phyloP scores from a whole-genome alignment of 2,329 filamentous ascomycete genomes.

The Zymoseptoria passerinii region DNA sequence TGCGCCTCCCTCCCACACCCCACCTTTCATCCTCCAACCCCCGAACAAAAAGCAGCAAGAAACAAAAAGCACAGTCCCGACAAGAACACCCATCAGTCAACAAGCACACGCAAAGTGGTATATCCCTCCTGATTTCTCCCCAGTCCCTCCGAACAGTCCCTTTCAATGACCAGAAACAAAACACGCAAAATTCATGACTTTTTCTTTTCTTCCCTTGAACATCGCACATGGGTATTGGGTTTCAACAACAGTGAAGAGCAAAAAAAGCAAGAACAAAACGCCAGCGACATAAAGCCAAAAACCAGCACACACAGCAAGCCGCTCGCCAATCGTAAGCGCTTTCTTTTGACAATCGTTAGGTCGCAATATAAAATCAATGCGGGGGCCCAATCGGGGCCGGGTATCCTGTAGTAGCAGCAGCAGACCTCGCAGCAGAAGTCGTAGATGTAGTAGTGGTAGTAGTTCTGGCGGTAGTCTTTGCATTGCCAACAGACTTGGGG shows the following conservation, averaged over 20 bases:
- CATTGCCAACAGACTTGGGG: slow-evolving; percentile 1
- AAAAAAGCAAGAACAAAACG: slow-evolving; percentile 8
- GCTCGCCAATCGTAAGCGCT: not conserved
- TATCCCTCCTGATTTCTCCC: slow-evolving; percentile 7
- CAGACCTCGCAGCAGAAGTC: slow-evolving; percentile 18
- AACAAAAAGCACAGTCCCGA: not conserved
- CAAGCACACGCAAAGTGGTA: slow-evolving; percentile 15
- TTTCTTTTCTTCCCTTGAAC: slow-evolving; percentile 10
- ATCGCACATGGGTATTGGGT: slow-evolving; percentile 13
- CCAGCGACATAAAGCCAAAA: slow-evolving; percentile 3
- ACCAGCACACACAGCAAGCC: not conserved
- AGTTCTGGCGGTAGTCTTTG: not conserved
- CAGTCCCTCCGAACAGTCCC: not conserved
- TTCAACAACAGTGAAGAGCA: slow-evolving; percentile 5
- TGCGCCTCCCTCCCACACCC: not conserved
- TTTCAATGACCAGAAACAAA: not conserved
- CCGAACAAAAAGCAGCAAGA: not conserved
- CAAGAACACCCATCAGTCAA: not conserved
- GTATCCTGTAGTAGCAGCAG: slow-evolving; percentile 30
- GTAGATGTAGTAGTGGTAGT: slow-evolving; percentile 15
- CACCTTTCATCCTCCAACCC: not conserved
- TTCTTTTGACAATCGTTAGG: slow-evolving; percentile 1
- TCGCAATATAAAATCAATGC: slow-evolving; percentile 22
- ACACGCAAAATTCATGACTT: slow-evolving; percentile 9
- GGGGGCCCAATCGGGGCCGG: slow-evolving; percentile 33